A percentile compares a stretch with the other conserved stretches of the same genome.
Evolutionary conservation across 75 land plant genomes (phyloP).

Genomic region (Adiantum capillusveneris): DNA sequence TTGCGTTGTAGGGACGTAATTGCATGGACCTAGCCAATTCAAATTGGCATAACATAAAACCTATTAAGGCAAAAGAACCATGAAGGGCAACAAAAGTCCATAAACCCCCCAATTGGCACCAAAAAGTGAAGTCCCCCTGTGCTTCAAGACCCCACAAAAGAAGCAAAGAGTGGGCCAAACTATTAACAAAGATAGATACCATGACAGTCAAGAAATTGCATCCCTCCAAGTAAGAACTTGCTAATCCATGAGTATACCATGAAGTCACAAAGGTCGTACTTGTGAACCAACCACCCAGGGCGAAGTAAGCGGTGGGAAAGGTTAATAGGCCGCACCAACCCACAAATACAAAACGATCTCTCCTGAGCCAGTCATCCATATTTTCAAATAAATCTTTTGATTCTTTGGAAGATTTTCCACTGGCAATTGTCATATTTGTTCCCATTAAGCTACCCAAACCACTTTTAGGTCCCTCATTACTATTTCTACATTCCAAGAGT

Average conservation of each 20-base stretch:
- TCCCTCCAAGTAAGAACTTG: slow-evolving; percentile 5
- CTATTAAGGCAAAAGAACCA: slow-evolving; percentile 11
- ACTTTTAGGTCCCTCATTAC: no score
- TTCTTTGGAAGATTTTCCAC: slow-evolving; percentile 17
- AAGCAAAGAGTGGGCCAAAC: slow-evolving; percentile 1
- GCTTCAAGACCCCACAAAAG: slow-evolving; percentile 4
- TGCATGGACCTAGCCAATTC: no score
- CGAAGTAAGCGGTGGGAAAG: slow-evolving; percentile 13
- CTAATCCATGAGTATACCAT: slow-evolving; percentile 26
- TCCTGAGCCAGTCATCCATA: slow-evolving; percentile 12
- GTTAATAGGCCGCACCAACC: slow-evolving; percentile 9
- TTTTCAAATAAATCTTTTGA: slow-evolving; percentile 12
- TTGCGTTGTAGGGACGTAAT: no score
- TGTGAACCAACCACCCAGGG: slow-evolving; percentile 22
- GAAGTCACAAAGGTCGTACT: slow-evolving; percentile 30
- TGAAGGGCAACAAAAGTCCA: slow-evolving; percentile 15
- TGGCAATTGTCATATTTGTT: slow-evolving; percentile 12
- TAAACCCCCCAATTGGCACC: slow-evolving; percentile 14
- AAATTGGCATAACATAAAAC: slow-evolving; percentile 13
- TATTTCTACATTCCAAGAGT: no score
- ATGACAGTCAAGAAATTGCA: neutral
- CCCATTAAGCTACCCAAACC: neutral
- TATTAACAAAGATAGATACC: slow-evolving; percentile 1
- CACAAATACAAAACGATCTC: slow-evolving; percentile 14
- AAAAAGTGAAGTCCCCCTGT: slow-evolving; percentile 8